Evolutionary conservation across 1,139 yeast species (phyloP).

Genomic region (Maudiozyma humilis): DNA sequence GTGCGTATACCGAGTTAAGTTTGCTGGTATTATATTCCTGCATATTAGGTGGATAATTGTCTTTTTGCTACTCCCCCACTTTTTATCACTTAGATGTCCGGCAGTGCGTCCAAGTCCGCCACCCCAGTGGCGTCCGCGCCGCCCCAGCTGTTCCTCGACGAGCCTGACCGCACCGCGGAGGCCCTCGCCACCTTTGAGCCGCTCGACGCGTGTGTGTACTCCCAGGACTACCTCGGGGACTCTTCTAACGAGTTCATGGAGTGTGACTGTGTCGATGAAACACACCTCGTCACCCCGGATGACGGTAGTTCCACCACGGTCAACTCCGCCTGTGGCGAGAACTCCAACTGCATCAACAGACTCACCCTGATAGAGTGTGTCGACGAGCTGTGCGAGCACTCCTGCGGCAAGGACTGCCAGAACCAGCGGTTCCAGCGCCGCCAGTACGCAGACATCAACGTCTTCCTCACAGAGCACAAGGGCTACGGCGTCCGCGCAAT

Average conservation of each 20-base stretch:
- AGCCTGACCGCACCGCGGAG: conserved; percentile 59
- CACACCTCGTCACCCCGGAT: neutral
- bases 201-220: conserved; percentile 54
- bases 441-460: conserved; percentile 65
- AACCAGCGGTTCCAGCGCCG: conserved; percentile 80
- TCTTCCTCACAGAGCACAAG: conserved; percentile 71
- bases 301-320: conserved; percentile 24
- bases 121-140: neutral
- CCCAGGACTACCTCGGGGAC: conserved; percentile 50
- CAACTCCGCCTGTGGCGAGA: conserved; percentile 76
- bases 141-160: conserved; percentile 34
- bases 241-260: conserved; percentile 69
- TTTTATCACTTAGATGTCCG: too few species aligned
- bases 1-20: too few species aligned
- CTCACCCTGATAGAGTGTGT: conserved; percentile 89
- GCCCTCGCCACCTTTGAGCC: conserved; percentile 53
- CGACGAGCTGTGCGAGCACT: conserved; percentile 47
- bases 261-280: conserved; percentile 62
- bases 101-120: conserved; percentile 6
- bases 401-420: conserved; percentile 74
- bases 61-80: too few species aligned
- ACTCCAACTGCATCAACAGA: conserved; percentile 83
- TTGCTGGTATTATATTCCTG: too few species aligned
- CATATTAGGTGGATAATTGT: too few species aligned
- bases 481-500: conserved; percentile 86